Evolutionary conservation across 2,329 filamentous ascomycete genomes (phyloP).

Genomic region (Scleromitrula shiraiana): DNA sequence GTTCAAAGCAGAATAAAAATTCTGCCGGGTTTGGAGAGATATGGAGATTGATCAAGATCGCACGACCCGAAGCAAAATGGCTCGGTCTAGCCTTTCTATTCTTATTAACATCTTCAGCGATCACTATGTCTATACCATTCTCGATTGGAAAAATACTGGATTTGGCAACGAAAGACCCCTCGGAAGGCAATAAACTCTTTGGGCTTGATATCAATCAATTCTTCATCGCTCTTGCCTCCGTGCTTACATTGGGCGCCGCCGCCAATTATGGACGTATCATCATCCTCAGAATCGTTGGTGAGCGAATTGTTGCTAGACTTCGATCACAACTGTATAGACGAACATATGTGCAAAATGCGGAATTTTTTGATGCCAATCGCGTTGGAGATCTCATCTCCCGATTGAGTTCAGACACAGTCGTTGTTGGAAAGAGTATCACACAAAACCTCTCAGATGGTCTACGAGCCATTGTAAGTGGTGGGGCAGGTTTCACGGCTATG

Average conservation of each 20-base stretch:
- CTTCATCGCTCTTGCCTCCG: constrained; percentile 67
- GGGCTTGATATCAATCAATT: constrained; percentile 82
- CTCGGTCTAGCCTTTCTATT: constrained; percentile 75
- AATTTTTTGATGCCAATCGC: constrained; percentile 97
- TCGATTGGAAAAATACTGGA: constrained; percentile 95
- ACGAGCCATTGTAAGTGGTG: constrained; percentile 79
- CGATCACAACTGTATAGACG: constrained; percentile 83
- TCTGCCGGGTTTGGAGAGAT: constrained; percentile 66
- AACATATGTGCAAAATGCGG: constrained; percentile 94
- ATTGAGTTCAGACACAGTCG: constrained; percentile 90
- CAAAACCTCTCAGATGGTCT: constrained; percentile 97
- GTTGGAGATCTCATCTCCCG: constrained; percentile 95
- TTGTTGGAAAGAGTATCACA: constrained; percentile 97
- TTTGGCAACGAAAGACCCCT: constrained; percentile 67
- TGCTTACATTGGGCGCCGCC: constrained; percentile 75
- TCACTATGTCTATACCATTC: constrained; percentile 95
- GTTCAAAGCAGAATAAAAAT: constrained; percentile 46
- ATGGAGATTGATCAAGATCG: constrained; percentile 81
- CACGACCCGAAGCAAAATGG: constrained; percentile 72
- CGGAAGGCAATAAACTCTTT: constrained; percentile 64
- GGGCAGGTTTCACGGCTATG: constrained; percentile 87
- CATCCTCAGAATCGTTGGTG: constrained; percentile 86
- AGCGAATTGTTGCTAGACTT: constrained; percentile 84
- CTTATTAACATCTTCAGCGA: constrained; percentile 78
- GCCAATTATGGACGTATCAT: constrained; percentile 94